phyloP scores from a whole-genome alignment of 495 filamentous ascomycete species.

The Lasiosphaeria hispida region DNA sequence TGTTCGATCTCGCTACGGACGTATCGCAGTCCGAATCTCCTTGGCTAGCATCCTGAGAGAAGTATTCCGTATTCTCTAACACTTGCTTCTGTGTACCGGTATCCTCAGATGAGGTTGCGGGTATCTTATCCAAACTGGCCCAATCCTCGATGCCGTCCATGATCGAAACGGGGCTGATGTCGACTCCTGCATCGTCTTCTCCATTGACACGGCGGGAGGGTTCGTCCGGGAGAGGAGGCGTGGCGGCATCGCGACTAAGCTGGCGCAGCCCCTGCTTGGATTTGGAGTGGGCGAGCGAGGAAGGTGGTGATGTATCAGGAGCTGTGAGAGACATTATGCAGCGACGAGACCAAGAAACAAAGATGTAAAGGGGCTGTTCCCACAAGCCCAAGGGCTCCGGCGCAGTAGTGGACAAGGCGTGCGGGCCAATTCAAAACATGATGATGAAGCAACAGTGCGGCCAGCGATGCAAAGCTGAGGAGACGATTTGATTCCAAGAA shows the following conservation, averaged over 20 bases:
- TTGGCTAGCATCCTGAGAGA: constrained; percentile 17
- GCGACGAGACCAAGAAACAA: constrained; percentile 21
- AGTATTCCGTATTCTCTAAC: constrained; percentile 26
- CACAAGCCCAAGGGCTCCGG: constrained; percentile 14
- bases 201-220: neutral
- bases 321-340: constrained; percentile 23
- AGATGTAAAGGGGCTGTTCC: constrained; percentile 21
- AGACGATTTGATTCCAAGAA: constrained; percentile 7
- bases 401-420: constrained; percentile 3
- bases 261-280: neutral
- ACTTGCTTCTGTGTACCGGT: constrained; percentile 27
- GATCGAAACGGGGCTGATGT: constrained; percentile 2
- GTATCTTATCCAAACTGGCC: constrained; percentile 45
- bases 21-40: constrained; percentile 16
- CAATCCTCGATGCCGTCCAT: constrained; percentile 26
- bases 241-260: neutral
- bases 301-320: constrained; percentile 17
- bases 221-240: neutral
- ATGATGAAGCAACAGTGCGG: constrained; percentile 18
- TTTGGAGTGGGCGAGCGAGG: neutral
- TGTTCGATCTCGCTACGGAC: constrained; percentile 18
- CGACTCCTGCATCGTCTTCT: neutral
- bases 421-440: constrained; percentile 22
- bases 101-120: constrained; percentile 35
- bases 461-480: constrained; percentile 12